Base-by-base conservation (phyloP, 2,329 filamentous ascomycete genomes). In the Sphaerulina musiva region DNA sequence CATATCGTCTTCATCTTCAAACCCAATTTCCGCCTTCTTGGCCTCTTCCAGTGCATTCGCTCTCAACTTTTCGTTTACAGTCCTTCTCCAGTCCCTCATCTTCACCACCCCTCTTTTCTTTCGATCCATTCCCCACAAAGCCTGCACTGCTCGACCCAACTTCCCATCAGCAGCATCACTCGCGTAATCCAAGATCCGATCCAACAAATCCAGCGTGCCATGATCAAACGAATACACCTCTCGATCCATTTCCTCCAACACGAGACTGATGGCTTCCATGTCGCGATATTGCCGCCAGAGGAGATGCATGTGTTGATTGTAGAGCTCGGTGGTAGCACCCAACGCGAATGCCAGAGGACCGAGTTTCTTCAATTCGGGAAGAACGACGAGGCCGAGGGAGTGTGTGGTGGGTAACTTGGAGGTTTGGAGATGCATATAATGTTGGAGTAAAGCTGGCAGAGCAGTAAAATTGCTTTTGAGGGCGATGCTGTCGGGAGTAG, bases 331-430 rank as follows among this genome's bases (percentile, higher is more conserved):
- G 14, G 83, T 83, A 5, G 81, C 84, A 46, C 86, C 87, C 0
- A 92, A 77, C 6, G 88, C 82, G 64, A 85, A 88, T 0, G 85
- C 85, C 1, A 81, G 79, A 1, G 86, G 77, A 1, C 87, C 86
- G 0, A 88, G 75, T 43, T 78, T 75, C 65, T 86, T 87, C 62
- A 90, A 73, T 6, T 80, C 78, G 0, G 86, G 85, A 0, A 91
- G 74, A 26, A 90, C 70, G 43, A 77, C 76, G 43, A 86, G 76
- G 0, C 77, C 74, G 0, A 86, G 74, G 0, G 78, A 74, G 23
- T 51, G 48, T 1, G 86, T 89, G 0, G 80, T 72, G 9, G 74
- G 76, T 8, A 87, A 90, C 1, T 75, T 72, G 2, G 71, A 73
- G 60, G 83, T 78, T 3, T 59, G 52, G 11, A 60, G 26, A 10